phyloP scores from a whole-genome alignment of 139 green algal species.

The Haematococcus sp. region DNA sequence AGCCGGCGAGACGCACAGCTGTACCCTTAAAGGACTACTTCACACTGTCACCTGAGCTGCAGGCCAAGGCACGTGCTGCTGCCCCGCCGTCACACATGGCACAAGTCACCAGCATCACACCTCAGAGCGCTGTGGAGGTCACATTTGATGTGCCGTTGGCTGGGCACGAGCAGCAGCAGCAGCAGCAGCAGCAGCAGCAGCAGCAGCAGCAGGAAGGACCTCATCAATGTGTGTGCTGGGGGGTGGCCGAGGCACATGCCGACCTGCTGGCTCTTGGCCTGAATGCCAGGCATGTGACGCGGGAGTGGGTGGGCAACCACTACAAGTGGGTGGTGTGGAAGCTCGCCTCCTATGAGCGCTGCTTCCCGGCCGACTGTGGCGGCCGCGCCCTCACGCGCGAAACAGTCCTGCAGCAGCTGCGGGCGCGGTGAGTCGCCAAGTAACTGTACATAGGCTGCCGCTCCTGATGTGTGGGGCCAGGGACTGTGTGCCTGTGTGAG shows the following conservation, averaged over 20 bases:
- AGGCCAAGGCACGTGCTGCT: too few relatives aligned
- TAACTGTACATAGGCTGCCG: background rate
- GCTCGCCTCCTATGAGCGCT: conserved; percentile 54
- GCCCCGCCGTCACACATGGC: too few relatives aligned
- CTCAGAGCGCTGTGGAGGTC: too few relatives aligned
- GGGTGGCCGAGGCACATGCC: background rate
- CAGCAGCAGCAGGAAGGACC: background rate
- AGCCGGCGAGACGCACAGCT: too few relatives aligned
- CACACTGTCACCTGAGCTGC: too few relatives aligned
- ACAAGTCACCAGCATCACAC: too few relatives aligned
- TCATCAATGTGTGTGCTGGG: background rate
- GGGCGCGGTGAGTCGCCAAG: background rate
- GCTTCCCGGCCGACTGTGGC: conserved; percentile 14
- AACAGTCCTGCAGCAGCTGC: conserved; percentile 23
- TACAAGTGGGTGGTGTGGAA: conserved; percentile 73
- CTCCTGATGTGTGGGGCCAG: too few relatives aligned
- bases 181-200: background rate
- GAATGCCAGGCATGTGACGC: conserved; percentile 24
- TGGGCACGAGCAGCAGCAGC: background rate
- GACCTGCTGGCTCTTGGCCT: conserved; percentile 45
- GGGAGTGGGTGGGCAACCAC: conserved; percentile 63
- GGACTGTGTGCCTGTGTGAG: too few relatives aligned
- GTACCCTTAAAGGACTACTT: too few relatives aligned
- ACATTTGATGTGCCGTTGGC: too few relatives aligned
- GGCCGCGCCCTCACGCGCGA: conserved; percentile 5